Evolutionary conservation across 495 filamentous ascomycete species (phyloP).

Genomic region (Thermochaetoides thermophila): DNA sequence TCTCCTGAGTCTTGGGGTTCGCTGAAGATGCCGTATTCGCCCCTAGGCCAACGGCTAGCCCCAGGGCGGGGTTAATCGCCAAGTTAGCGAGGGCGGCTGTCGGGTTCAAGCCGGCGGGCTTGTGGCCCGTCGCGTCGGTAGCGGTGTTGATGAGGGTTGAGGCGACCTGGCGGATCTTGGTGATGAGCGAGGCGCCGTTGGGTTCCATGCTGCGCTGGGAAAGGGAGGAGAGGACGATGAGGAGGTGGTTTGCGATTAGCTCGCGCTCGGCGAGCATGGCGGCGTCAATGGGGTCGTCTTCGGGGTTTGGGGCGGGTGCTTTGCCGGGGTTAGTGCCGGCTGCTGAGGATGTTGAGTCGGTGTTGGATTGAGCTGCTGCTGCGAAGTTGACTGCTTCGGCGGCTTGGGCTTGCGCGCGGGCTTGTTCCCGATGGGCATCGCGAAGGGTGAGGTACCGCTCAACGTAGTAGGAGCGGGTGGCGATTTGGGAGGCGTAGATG

Average conservation of each 20-base stretch:
- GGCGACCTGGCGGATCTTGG: slow-evolving; percentile 62
- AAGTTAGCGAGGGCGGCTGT: no score
- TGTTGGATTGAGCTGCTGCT: no score
- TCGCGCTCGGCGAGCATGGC: slow-evolving; percentile 55
- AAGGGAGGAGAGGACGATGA: slow-evolving; percentile 53
- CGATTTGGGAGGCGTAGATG: slow-evolving; percentile 60
- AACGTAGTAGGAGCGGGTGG: slow-evolving; percentile 63
- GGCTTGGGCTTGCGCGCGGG: slow-evolving; percentile 5
- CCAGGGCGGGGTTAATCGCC: no score
- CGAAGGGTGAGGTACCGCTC: slow-evolving; percentile 62
- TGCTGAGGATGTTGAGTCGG: no score
- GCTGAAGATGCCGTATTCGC: no score
- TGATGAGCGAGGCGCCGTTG: slow-evolving; percentile 56
- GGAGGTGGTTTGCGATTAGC: slow-evolving; percentile 57
- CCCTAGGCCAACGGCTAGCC: no score
- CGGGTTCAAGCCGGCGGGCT: no score
- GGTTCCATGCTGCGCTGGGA: slow-evolving; percentile 71
- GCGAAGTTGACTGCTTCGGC: not conserved
- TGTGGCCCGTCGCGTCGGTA: not conserved
- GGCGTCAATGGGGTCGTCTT: slow-evolving; percentile 28
- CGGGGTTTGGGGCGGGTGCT: slow-evolving; percentile 6
- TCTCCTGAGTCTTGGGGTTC: slow-evolving; percentile 49
- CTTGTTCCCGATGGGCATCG: slow-evolving; percentile 33
- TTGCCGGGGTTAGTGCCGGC: not conserved
- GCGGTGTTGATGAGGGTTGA: slow-evolving; percentile 54